Conservation (phyloP, 2,329 filamentous ascomycete genomes). For the Cordyceps militaris region DNA sequence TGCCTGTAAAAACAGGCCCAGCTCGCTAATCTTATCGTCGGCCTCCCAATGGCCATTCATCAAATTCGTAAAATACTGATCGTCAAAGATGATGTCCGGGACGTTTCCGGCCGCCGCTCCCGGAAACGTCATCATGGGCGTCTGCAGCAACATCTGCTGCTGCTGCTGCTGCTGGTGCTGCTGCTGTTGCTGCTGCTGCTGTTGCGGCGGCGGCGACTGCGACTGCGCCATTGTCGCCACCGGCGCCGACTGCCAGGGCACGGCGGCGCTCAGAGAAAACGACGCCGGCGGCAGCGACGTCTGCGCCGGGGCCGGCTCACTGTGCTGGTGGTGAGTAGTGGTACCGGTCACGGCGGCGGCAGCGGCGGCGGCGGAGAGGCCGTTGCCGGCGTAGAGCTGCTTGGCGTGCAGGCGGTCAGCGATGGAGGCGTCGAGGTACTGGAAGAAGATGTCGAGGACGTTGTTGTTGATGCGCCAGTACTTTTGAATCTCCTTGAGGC, state of each 20-base stretch:
- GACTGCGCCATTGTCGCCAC: background rate
- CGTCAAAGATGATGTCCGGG: conserved; percentile 24
- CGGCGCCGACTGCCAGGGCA: conserved; percentile 2
- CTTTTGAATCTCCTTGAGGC: conserved; percentile 32
- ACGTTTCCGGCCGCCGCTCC: background rate
- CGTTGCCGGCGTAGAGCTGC: background rate
- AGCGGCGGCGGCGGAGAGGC: background rate
- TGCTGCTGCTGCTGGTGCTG: background rate
- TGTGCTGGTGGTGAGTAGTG: background rate
- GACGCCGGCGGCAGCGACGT: background rate
- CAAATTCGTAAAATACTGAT: conserved; percentile 29
- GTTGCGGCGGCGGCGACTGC: background rate
- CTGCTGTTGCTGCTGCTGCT: background rate
- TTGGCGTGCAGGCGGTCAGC: conserved; percentile 26
- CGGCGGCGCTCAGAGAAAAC: background rate
- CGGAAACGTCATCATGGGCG: background rate
- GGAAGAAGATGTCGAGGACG: conserved; percentile 30
- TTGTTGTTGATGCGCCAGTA: conserved; percentile 35
- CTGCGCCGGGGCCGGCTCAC: conserved; percentile 3
- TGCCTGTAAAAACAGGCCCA: conserved; percentile 24
- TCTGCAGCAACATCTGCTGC: background rate
- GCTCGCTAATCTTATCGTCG: conserved; percentile 28
- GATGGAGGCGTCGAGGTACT: conserved; percentile 32
- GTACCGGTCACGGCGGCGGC: background rate
- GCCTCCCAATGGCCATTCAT: conserved; percentile 30